Evolutionary conservation across 805 yeast genomes (phyloP).

Genomic region (Saccharomyces mikatae): DNA sequence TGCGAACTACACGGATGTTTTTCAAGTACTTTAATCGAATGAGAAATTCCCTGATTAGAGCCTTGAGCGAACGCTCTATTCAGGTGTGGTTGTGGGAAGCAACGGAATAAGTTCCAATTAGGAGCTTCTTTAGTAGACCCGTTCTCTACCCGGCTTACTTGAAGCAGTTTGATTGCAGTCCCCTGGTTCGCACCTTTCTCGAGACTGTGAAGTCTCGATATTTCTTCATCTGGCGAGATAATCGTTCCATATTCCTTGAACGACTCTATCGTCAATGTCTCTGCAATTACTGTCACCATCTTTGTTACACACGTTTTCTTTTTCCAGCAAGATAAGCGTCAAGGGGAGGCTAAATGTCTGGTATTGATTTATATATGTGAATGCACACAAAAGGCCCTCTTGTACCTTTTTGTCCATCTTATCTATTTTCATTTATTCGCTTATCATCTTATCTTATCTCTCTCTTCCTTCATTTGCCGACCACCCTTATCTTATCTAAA

Average conservation of each 20-base stretch:
- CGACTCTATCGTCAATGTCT: slow-evolving; percentile 53
- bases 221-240: slow-evolving; percentile 70
- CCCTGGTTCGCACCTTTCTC: slow-evolving; percentile 74
- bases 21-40: slow-evolving; percentile 65
- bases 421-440: not conserved
- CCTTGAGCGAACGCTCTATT: slow-evolving; percentile 20
- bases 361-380: not conserved
- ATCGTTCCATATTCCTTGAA: slow-evolving; percentile 70
- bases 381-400: not conserved
- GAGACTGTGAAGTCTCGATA: slow-evolving; percentile 28
- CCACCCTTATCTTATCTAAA: no score
- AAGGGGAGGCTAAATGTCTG: not conserved
- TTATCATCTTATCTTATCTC: not conserved
- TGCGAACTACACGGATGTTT: slow-evolving; percentile 87
- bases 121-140: slow-evolving; percentile 43
- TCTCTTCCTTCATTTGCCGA: not conserved
- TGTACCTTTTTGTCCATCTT: not conserved
- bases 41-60: slow-evolving; percentile 18
- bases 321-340: not conserved
- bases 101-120: slow-evolving; percentile 77
- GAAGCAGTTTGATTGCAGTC: slow-evolving; percentile 73
- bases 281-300: slow-evolving; percentile 4
- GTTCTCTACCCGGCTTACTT: slow-evolving; percentile 62
- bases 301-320: not conserved
- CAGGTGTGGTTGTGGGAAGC: slow-evolving; percentile 66